A percentile compares a stretch with the other conserved stretches of the same genome.
These are phyloP conservation scores for Xylaria sp. DNA, from an alignment of 2,329 filamentous ascomycete genomes.

Conservation along the genomic window DNA sequence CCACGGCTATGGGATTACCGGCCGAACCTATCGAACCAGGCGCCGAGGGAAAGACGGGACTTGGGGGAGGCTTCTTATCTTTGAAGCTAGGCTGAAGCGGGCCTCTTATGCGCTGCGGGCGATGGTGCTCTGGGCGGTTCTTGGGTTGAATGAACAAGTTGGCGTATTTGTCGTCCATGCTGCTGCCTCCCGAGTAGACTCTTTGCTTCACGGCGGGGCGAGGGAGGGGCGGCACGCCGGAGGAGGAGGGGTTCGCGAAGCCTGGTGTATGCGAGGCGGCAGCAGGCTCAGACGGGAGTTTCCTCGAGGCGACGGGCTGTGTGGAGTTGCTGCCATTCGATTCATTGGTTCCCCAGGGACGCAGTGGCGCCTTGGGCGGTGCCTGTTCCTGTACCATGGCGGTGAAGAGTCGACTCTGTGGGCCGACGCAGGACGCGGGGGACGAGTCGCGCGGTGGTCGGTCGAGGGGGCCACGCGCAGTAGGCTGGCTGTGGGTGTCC, in stretches of 20 bases:
- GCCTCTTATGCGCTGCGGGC: conserved; percentile 54
- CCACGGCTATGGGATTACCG: conserved; percentile 40
- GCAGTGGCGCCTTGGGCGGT: conserved; percentile 52
- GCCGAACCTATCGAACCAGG: conserved; percentile 36
- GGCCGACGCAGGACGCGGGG: neutral
- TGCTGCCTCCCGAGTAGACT: conserved; percentile 31
- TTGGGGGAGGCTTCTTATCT: conserved; percentile 53
- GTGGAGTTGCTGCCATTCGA: conserved; percentile 17
- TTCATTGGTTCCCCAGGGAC: conserved; percentile 44
- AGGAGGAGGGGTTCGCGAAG: conserved; percentile 19
- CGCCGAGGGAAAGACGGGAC: conserved; percentile 56
- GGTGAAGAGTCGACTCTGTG: conserved; percentile 22
- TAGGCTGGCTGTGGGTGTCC: neutral
- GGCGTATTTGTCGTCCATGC: conserved; percentile 60
- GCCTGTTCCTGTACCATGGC: conserved; percentile 56
- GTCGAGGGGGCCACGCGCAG: neutral
- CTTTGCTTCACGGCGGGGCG: conserved; percentile 39
- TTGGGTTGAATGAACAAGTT: conserved; percentile 59
- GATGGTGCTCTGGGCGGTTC: conserved; percentile 63
- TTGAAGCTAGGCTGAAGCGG: conserved; percentile 54
- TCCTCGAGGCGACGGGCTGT: conserved; percentile 15
- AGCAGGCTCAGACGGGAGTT: neutral
- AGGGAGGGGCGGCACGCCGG: conserved; percentile 11
- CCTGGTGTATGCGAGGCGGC: conserved; percentile 21
- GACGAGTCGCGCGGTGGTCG: neutral